Base-by-base conservation (phyloP, 169 alveolate genomes). In the Cryptosporidium canis region DNA sequence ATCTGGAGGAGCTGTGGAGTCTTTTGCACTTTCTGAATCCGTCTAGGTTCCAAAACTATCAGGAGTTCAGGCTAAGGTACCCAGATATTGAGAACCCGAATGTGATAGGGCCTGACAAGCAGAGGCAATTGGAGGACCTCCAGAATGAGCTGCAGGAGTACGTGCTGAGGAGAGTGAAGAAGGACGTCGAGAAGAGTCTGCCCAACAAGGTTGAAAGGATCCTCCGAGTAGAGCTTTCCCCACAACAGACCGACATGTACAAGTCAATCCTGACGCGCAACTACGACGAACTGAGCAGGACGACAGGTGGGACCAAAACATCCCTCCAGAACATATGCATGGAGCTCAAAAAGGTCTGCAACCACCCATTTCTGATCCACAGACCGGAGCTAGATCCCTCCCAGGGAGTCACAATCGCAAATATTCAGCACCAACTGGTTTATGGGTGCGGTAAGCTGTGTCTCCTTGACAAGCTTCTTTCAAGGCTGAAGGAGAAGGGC, bases 301-400 rank as follows among this genome's bases (percentile, higher is more conserved):
- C 91, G 61, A 90, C 95, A 4, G 98, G 98, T 8, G 98, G 97
- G 21, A 94, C 96, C 7, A 93, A 95, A 41, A 94, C 94, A 33
- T 93, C 97, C 0, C 90, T 95, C 48, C 97, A 95, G 61, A 96
- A 96, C 84, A 95, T 95, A 8, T 95, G 97, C 33, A 97, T 98
- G 99, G 98, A 98, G 90, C 94, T 98, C 39, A 96, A 98, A 83
- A 98, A 98, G 90, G 97, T 96, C 18, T 97, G 99, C 91, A 97
- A 98, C 90, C 99, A 98, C 90, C 99, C 99, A n/a, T 98, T 96
- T 91, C 90, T 97, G 51, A 96, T 98, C 65, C 97, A 96, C 83
- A 97, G 97, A 35, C 96, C 98, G 1, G 98, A 96, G 67, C 31
- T 77, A 11, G 87, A 77, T 77, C 72, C 87, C 24, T 24, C 56